Base-by-base conservation (phyloP, 306 rosid genomes). In the Fragaria iinumae region DNA sequence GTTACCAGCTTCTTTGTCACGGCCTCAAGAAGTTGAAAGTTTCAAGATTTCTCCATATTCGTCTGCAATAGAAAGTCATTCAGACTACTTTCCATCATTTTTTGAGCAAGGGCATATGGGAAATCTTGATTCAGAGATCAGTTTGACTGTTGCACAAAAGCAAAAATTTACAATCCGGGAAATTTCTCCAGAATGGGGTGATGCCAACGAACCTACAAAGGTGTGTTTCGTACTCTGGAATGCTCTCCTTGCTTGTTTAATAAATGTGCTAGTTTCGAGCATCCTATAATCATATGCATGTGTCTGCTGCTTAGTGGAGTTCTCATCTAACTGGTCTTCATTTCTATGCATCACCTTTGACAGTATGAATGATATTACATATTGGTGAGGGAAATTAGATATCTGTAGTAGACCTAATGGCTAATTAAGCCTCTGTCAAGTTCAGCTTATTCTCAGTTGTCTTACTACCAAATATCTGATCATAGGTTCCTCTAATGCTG, bases 161-260 rank as follows among this genome's bases (percentile, higher is more conserved):
- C 96, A 85, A 77, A 96, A 87, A 80, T 96, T 96, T 83, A 75
- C 87, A 34, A 89, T 96, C 73, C 87, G 4, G 57, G 90, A 87
- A 78, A 85, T 96, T 83, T 90, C 90, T 68, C 99, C 99, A 63
- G 98, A 88, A 77, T 88, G 90, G 88, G 92, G 96, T 72, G 90
- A 83, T 85, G 86, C 96, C 68, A 72, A 82, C 41, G 98, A 91
- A 85, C 49, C 83, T 25, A 84, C 97, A 59, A 91, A 92, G 98
- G 99, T 92, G 78, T 67, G 79, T 64, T 47, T 69, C 81, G 50
- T 86, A 53, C 43, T 70, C 49, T 23, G 69, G 43, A 32, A 50
- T 49, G 2, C 27, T 71, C 44, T 34, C 27, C 17, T 18, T 50
- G 63, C 20, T 50, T 29, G 10, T 47, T 44, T 45, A 45, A 34